Percentiles rank a stretch among this genome's conserved stretches.
phyloP scores from a whole-genome alignment of 2,329 filamentous ascomycete species.

The Scedosporium apiospermum region DNA sequence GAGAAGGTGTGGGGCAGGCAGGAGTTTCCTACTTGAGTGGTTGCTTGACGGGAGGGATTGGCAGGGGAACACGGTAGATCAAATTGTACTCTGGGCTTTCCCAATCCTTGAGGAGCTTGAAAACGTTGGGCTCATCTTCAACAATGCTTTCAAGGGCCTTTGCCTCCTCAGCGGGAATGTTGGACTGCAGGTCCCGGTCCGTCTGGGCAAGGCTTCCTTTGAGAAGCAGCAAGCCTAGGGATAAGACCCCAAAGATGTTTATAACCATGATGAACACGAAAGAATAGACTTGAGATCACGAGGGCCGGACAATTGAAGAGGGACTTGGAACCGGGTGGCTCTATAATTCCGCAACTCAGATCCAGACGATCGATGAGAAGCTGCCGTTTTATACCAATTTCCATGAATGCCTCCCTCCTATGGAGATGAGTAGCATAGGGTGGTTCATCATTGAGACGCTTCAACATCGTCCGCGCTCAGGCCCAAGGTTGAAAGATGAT shows the following conservation, averaged over 20 bases:
- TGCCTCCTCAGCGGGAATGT: not conserved
- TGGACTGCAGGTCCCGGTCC: not conserved
- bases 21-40: constrained; percentile 25
- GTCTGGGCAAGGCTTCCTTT: not conserved
- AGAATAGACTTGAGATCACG: not conserved
- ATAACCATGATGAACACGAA: not conserved
- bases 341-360: not conserved
- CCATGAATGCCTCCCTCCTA: too few species aligned
- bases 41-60: constrained; percentile 32
- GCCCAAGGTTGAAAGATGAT: too few species aligned
- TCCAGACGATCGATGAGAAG: not conserved
- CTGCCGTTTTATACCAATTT: not conserved
- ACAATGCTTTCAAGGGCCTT: not conserved
- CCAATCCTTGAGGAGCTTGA: constrained; percentile 8
- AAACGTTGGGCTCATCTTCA: not conserved
- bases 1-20: too few species aligned
- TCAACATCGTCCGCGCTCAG: too few species aligned
- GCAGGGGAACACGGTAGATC: constrained; percentile 22
- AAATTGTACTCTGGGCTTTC: constrained; percentile 9
- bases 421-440: too few species aligned
- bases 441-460: too few species aligned
- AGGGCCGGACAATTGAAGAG: not conserved
- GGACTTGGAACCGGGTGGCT: too few species aligned
- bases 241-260: not conserved
- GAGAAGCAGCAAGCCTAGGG: not conserved